A percentile compares a stretch with the other conserved stretches of the same genome.
Evolutionary conservation across 1,284 basidiomycete species (phyloP).

Genomic region (Irpex sp.): DNA sequence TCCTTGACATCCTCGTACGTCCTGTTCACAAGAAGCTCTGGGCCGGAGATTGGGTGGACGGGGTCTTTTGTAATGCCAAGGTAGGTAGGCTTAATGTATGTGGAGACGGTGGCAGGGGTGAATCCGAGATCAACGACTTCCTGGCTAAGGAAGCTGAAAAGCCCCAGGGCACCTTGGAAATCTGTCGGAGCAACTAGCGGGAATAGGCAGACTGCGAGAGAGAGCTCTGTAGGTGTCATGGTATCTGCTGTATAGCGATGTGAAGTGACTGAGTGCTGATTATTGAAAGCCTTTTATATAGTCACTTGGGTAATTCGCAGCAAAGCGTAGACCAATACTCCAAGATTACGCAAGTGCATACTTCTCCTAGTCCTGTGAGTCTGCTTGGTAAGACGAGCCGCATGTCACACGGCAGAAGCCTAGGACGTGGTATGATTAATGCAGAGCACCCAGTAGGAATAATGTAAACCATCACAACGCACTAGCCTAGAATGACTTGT

Average conservation of each 20-base stretch:
- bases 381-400: too few species aligned
- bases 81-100: slow-evolving; percentile 40
- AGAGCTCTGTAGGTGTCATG: slow-evolving; percentile 8
- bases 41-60: slow-evolving; percentile 36
- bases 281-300: too few species aligned
- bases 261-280: too few species aligned
- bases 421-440: too few species aligned
- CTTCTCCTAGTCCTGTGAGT: too few species aligned
- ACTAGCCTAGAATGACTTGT: too few species aligned
- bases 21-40: slow-evolving; percentile 45
- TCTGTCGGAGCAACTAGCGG: slow-evolving; percentile 38
- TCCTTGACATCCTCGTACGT: slow-evolving; percentile 44
- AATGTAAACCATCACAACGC: too few species aligned
- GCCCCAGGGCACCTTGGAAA: slow-evolving; percentile 52
- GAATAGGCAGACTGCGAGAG: slow-evolving; percentile 26
- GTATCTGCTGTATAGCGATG: not conserved
- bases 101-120: slow-evolving; percentile 33
- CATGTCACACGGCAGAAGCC: too few species aligned
- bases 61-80: slow-evolving; percentile 23
- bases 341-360: too few species aligned
- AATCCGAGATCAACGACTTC: slow-evolving; percentile 40
- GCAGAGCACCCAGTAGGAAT: too few species aligned
- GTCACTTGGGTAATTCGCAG: too few species aligned
- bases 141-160: slow-evolving; percentile 43
- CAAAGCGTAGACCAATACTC: too few species aligned